Evolutionary conservation across 305 asterid species (phyloP), one percentile per base, ranked within the genome.

Genomic region (Nicotiana rustica): DNA sequence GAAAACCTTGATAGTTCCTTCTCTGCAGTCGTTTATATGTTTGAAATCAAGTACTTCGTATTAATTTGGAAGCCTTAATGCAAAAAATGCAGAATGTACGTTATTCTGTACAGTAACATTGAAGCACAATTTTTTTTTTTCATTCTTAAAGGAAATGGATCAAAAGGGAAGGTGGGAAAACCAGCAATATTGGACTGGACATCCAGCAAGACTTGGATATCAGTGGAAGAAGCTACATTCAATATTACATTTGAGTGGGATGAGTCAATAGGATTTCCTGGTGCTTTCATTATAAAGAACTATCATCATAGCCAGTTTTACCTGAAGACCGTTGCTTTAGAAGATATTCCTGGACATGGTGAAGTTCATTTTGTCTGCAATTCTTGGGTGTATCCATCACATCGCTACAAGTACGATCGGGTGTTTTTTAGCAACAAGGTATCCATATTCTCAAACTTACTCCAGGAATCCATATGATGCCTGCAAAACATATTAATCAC

Each of bases 341-440:
- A 90, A 9, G 87, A 88, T 65, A 94, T 96, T 84, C 97, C 95
- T 4, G 94, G 92, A 0, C 92, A 92, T 1, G 95, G 94, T 14
- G 82, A 56, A 5, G 76, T 95, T 85, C 92, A 88, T 73, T 96
- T 95, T n/a, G 86, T 86, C 80, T 96, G 99, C 89, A 90, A 95
- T 80, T 96, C 98, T 3, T 96, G 99, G 98, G 95, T 96, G 47
- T 96, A 93, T 84, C 98, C 99, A 1, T 77, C 87, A 3, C 88
- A 85, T 33, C 91, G 91, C 1, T 95, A 92, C 89, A 88, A 89
- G 25, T 84, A 89, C 3, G 90, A 91, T 56, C 97, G 99, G 1
- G 84, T 96, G 36, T 95, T 79, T 66, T 79, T 79, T n/a, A 49
- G 61, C 57, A 79, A 41, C 71, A 62, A 79, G 82, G 82, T 79